Evolutionary conservation across 495 filamentous ascomycete species (phyloP), one percentile per base, ranked within the genome.

Genomic region (Lasiosphaeris hirsuta): DNA sequence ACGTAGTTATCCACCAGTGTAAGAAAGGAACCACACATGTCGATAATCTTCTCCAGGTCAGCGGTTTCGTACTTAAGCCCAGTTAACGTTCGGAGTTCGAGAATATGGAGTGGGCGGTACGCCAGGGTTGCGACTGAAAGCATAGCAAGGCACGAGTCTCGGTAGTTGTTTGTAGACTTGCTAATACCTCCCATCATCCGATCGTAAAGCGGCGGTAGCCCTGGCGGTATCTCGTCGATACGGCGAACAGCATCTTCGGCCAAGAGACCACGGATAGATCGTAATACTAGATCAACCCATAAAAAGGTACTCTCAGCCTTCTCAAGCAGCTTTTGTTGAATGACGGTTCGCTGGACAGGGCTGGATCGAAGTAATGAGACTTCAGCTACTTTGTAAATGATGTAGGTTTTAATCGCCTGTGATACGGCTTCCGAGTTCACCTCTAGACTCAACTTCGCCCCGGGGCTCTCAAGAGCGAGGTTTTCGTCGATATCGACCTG

Each of bases 261-360:
- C 18, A 49, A 35, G 10, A 49, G 23, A 15, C 1, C 10, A 35
- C 13, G 19, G 14, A 49, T 9, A 30, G 18, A 30, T 49, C 14
- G 18, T 11, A 49, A 49, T 3, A 49, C 45, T 4, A 49, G 45
- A 30, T 30, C 45, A 7, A 49, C 45, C 45, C 45, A 49, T 30
- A 49, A 35, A 49, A 49, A 49, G 30, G 45, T 49, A 11, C 45
- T 18, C 18, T 15, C 45, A 49, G 45, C 45, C 45, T 49, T 49
- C 30, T 15, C 11, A 41, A 11, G 39, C 11, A 41, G 39, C 39
- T 41, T 44, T 44, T 44, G 42, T 44, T 44, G 15, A 44, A 44
- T 44, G 15, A 8, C 17, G 42, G 42, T 8, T 44, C 42, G 15
- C 42, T 44, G 15, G 4, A 44, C 15, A 44, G 42, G 42, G 42